Base-by-base conservation (phyloP, 371 early-diverging fungal genomes). In the Mortierella sp. region DNA sequence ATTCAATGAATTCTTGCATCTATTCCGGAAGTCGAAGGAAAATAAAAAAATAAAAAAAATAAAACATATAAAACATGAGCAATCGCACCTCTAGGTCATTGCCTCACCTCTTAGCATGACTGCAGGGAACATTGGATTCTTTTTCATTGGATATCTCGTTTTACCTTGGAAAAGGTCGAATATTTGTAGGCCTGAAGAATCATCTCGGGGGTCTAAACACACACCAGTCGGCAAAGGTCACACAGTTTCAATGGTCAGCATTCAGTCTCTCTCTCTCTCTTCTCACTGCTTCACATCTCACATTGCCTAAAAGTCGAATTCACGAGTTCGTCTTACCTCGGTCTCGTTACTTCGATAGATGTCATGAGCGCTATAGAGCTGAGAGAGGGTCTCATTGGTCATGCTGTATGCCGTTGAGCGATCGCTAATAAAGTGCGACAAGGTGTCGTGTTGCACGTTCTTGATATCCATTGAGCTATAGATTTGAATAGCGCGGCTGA, bases 401-500 rank as follows among this genome's bases (percentile, higher is more conserved):
- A 66, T 19, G 7, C 73, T 69, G 62, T 65, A 81, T 5, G 60
- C 69, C 12, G 68, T 52, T 14, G 71, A 64, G 21, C 70, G 67
- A 43, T 74, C 74, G 37, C 61, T 71, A 46, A 74, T 71, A 37
- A 72, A 75, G 53, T 82, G 75, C 14, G 69, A 74, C 75, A 96
- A 83, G 0, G 98, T 95, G 74, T 98, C 98, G 53, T 88, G 85
- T 81, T 96, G 95, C 29, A 97, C 88, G 70, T 96, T 91, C 82
- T 97, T 97, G 80, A 97, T 90, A 65, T 92, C 92, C 87, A 98
- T 88, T 0, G 91, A 87, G 56, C 80, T 82, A 75, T 89, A 92
- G 61, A 94, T 85, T 18, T 86, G 87, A 28, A 87, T 74, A 0
- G 95, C 88, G 14, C 92, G 91, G 26, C 85, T 82, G 68, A 84